These are phyloP conservation scores for Chenopodium album DNA, from an alignment of 148 eudicot genomes.

Conservation along the genomic window DNA sequence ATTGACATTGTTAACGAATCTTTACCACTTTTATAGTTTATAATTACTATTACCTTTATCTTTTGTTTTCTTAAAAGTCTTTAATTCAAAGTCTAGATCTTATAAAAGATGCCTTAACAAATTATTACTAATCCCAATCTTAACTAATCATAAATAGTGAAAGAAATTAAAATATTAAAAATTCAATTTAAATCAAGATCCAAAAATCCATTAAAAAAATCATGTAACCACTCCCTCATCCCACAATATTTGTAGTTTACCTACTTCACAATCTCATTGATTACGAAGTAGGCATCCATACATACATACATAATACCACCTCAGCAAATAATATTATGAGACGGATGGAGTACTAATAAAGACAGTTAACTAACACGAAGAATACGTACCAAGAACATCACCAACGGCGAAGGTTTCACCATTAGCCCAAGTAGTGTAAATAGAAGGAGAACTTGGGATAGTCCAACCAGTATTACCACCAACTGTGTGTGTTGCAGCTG, in stretches of 20 bases:
- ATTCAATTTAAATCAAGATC: background rate
- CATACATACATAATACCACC: too few relatives aligned
- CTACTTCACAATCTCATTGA: too few relatives aligned
- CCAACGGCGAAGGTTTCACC: constrained; percentile 45
- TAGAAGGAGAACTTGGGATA: constrained; percentile 23
- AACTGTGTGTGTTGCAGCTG: constrained; percentile 27
- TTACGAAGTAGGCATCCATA: background rate
- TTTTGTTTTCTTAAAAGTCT: too few relatives aligned
- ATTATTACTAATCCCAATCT: too few relatives aligned
- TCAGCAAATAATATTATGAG: too few relatives aligned
- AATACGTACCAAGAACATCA: constrained; percentile 53
- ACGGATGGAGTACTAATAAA: background rate
- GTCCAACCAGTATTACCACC: constrained; percentile 41
- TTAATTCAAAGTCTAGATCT: too few relatives aligned
- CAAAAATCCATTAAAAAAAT: background rate
- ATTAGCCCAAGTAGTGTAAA: constrained; percentile 63
- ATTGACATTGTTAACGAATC: background rate
- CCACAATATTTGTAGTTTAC: too few relatives aligned
- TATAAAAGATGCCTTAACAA: too few relatives aligned
- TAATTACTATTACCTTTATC: too few relatives aligned
- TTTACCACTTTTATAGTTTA: background rate
- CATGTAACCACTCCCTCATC: background rate
- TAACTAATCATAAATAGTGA: too few relatives aligned
- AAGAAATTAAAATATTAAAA: too few relatives aligned
- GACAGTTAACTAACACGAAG: background rate